Base-by-base conservation (phyloP, 2,329 filamentous ascomycete species). In the Penicillium sp. region DNA sequence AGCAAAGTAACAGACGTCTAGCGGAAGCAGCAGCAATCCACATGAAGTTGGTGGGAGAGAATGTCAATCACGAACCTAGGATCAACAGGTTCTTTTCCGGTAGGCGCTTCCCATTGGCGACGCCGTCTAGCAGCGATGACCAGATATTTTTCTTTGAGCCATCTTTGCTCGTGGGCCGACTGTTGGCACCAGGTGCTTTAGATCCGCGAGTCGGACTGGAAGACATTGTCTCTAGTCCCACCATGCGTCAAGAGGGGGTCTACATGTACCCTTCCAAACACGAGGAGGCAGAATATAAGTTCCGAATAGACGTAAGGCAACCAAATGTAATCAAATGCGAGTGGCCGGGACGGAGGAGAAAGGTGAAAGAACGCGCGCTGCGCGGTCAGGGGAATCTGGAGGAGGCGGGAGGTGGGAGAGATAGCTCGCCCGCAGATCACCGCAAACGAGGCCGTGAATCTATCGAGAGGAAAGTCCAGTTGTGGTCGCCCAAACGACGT, bases 71-170 rank as follows among this genome's bases (percentile, higher is more conserved):
- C 81, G 61, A 81, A 91, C 91, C 92, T 71, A 97, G 78, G 19
- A 97, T 87, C 37, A 97, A 77, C 58, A 97, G 77, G 71, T 92
- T 95, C 83, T 96, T 97, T 77, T 96, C 91, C 5, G 92, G 91
- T 67, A 97, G 79, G 64, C 89, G 85, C 80, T 94, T 95, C 63
- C 90, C 91, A 75, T 90, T 96, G 65, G 92, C 91, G 64, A 94
- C 92, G 49, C 86, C 88, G 74, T 95, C 91, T 63, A 97, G 82
- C 89, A 97, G 91, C 40, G 91, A 92, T 57, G 89, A 92, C 93
- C 93, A 97, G 75, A 97, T 87, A 71, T 96, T 91, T 76, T 90
- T 91, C 78, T 91, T 92, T 60, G 79, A 76, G 40, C 77, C 77
- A 72, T 88, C 87, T 65, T 89, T 87, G 74, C 79, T 82, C 31